These are phyloP conservation scores for Chlorella sp. DNA, from an alignment of 139 green algal species.

Conservation along the genomic window DNA sequence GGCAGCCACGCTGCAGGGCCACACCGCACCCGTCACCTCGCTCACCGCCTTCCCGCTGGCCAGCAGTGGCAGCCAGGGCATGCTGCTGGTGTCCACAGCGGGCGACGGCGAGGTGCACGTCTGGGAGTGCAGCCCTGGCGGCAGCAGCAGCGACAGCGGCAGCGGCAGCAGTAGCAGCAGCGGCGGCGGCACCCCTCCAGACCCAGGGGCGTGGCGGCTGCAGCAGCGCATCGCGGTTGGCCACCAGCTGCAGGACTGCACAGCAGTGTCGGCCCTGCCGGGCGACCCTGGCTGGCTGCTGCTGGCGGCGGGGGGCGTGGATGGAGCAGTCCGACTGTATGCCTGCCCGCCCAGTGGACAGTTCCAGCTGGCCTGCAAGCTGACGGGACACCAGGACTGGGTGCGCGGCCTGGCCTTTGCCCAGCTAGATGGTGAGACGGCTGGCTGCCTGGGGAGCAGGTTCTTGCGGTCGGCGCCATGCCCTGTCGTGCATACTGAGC, in stretches of 20 bases:
- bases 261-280: conserved; percentile 63
- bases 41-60: conserved; percentile 50
- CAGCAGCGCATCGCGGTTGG: conserved; percentile 41
- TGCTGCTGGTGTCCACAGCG: conserved; percentile 63
- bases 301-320: conserved; percentile 81
- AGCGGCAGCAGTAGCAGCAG: neutral
- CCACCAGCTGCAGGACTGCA: conserved; percentile 68
- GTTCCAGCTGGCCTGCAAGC: conserved; percentile 64
- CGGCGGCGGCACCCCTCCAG: neutral
- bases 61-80: neutral
- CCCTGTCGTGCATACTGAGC: neutral
- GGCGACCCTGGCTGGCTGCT: conserved; percentile 63
- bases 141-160: neutral
- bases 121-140: conserved; percentile 50
- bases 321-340: conserved; percentile 70
- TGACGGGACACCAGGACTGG: conserved; percentile 90
- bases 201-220: conserved; percentile 3
- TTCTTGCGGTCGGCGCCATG: neutral
- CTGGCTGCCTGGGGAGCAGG: neutral
- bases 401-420: conserved; percentile 80
- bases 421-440: conserved; percentile 26
- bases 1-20: conserved; percentile 46
- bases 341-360: conserved; percentile 41
- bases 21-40: conserved; percentile 63
- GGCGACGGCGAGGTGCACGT: conserved; percentile 60